Base-by-base conservation (phyloP, 2,329 filamentous ascomycete species). In the Neurospora crassa region DNA sequence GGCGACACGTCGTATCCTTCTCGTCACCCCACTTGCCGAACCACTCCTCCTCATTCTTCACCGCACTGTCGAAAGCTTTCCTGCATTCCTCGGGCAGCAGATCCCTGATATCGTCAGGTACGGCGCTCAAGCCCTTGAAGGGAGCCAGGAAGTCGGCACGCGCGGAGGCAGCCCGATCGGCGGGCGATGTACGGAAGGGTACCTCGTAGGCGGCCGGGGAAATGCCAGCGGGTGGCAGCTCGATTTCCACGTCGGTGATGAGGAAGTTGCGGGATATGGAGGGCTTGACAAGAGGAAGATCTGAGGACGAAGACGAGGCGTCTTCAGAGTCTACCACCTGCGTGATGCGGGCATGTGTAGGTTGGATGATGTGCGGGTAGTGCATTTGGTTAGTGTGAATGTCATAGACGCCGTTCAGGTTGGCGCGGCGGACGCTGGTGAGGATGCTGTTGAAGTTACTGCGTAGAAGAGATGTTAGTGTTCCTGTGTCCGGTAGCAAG, bases 361-460 rank as follows among this genome's bases (percentile, higher is more conserved):
- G 93, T 80, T 99, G 96, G 87, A 94, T 97, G 77, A 87, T 91
- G 73, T 89, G 88, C 0, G 96, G 95, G 78, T 92, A 96, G 78
- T 96, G 93, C 87, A 97, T 91, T 72, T 87, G 82, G 80, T 99
- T 99, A 70, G 96, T 98, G 82, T 98, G 94, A 37, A 95, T 90
- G 77, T 99, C 94, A 81, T 98, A 98, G 70, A 95, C 87, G 68
- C 96, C 96, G 34, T 87, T 82, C 10, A 91, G 84, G 75, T 92
- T 96, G 63, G 86, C 83, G 73, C 87, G 87, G 70, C 96, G 91
- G 70, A 90, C 84, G 18, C 87, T 86, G 42, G 89, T 87, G 72
- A 98, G 87, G 20, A 86, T 84, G 24, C 91, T 87, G 81, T 98
- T 99, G 84, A 96, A 98, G 68, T 89, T 89, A 79, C 95, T 97